Conservation (phyloP, 176 grass and related monocot genomes). For the Zizania latifolia region DNA sequence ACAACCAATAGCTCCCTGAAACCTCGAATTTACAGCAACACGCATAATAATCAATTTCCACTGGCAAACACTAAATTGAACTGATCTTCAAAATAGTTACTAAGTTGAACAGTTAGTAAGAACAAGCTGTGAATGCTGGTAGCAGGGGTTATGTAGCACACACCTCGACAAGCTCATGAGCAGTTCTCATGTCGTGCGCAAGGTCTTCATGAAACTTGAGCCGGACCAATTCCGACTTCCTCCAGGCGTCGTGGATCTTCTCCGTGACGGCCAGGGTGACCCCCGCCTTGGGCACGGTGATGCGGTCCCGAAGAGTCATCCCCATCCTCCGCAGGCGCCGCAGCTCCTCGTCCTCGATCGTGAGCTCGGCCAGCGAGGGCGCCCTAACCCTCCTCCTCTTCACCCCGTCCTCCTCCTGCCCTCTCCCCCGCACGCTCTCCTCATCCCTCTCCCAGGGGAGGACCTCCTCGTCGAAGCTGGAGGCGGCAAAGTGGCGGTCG, state of each 20-base stretch:
- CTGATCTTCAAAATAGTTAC: not conserved
- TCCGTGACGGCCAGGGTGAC: constrained; percentile 66
- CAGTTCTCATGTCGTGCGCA: constrained; percentile 82
- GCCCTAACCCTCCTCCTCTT: constrained; percentile 61
- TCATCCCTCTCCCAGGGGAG: constrained; percentile 77
- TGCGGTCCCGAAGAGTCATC: constrained; percentile 71
- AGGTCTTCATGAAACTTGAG: constrained; percentile 95
- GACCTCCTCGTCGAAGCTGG: constrained; percentile 31
- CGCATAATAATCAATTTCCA: not conserved
- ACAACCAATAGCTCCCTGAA: not conserved
- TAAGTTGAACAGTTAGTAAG: not conserved
- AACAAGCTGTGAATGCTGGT: not conserved
- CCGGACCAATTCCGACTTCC: constrained; percentile 81
- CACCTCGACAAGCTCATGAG: constrained; percentile 92
- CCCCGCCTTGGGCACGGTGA: constrained; percentile 88
- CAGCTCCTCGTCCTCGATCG: constrained; percentile 76
- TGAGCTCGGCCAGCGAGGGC: constrained; percentile 82
- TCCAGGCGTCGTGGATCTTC: constrained; percentile 95
- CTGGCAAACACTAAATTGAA: not conserved
- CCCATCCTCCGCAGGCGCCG: constrained; percentile 59
- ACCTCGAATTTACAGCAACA: not conserved
- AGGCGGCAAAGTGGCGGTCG: constrained; percentile 30
- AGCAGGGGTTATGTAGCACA: not conserved
- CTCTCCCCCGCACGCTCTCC: not conserved
- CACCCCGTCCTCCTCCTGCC: constrained; percentile 23